Percentiles rank a stretch among this genome's conserved stretches.
Conservation (phyloP, 106 monocot species). For the Iris macrosiphon region DNA sequence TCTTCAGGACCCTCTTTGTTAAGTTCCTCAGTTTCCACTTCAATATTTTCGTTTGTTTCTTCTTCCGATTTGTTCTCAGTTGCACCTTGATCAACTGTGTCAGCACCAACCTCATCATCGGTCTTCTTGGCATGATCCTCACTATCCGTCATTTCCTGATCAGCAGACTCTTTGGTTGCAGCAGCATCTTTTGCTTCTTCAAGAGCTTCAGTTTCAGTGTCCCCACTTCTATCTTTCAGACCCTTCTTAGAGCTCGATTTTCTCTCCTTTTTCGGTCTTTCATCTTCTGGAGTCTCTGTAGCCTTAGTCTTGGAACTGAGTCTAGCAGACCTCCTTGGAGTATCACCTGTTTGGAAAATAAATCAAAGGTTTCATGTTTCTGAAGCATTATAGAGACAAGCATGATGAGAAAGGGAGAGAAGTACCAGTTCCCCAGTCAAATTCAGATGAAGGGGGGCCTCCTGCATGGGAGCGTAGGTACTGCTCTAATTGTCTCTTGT, state of each 20-base stretch:
- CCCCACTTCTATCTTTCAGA: neutral
- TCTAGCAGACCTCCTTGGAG: slow-evolving; percentile 72
- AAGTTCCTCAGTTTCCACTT: neutral
- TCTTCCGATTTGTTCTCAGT: neutral
- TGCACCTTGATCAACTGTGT: neutral
- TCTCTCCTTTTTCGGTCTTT: slow-evolving; percentile 53
- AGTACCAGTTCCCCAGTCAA: slow-evolving; percentile 77
- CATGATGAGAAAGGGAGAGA: slow-evolving; percentile 7
- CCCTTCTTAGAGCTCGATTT: slow-evolving; percentile 41
- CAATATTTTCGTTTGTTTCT: neutral
- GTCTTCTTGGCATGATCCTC: slow-evolving; percentile 3
- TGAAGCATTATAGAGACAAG: neutral
- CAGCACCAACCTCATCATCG: neutral
- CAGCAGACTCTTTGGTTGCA: slow-evolving; percentile 22
- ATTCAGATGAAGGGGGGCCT: slow-evolving; percentile 44
- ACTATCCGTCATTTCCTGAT: neutral
- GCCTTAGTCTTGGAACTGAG: slow-evolving; percentile 63
- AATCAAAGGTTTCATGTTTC: neutral
- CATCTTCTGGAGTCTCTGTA: slow-evolving; percentile 39
- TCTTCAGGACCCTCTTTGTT: neutral
- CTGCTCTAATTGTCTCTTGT: slow-evolving; percentile 52
- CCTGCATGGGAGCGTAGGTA: slow-evolving; percentile 64
- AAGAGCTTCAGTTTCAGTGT: neutral
- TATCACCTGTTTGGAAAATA: slow-evolving; percentile 52
- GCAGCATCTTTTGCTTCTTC: slow-evolving; percentile 28